Evolutionary conservation across 345 rosid genomes (phyloP), one percentile per base, ranked within the genome.

Genomic region (Pistacia integerrima): DNA sequence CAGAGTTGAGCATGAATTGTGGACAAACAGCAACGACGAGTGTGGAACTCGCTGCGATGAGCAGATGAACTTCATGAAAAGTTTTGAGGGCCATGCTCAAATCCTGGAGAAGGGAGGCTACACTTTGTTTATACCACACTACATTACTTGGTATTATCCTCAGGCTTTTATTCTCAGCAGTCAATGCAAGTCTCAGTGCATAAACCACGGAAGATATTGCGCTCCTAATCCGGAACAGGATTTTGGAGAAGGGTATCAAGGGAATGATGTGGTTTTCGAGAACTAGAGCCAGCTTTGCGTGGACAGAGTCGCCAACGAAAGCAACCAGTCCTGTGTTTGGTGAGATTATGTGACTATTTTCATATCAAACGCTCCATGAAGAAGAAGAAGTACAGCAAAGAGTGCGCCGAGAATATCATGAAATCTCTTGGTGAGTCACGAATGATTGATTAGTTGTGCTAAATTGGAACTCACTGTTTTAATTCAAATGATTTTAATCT

Each of bases 221-320:
- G 98, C 98, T 5, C 99, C 99, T 54, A 98, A 95, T 60, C 99
- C 98, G 1, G 99, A 95, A 79, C 91, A 89, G 85, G 91, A 92
- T 82, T 95, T 95, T 69, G 88, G 85, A 30, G 85, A 76, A 77
- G 99, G 99, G 25, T 95, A 93, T 55, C 85, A 93, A 44, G 99
- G 98, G 57, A 95, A 90, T 78, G 99, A 93, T 80, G 92, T 95
- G 49, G 98, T 95, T 9, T 75, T 87, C 70, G 99, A 95, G 93
- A 95, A 95, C 78, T 75, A 93, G 84, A 90, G 99, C 84, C 99
- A 95, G 84, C 93, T 95, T 11, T 95, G 99, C 78, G 99, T 95
- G 74, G 96, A 93, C 71, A 88, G 86, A 79, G 93, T 93, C 17
- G 91, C 94, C 4, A 95, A 88, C 22, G 93, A 89, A 85, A 88